Base-by-base conservation (phyloP, 192 early-diverging fungal genomes). In the Coemansia sp. region DNA sequence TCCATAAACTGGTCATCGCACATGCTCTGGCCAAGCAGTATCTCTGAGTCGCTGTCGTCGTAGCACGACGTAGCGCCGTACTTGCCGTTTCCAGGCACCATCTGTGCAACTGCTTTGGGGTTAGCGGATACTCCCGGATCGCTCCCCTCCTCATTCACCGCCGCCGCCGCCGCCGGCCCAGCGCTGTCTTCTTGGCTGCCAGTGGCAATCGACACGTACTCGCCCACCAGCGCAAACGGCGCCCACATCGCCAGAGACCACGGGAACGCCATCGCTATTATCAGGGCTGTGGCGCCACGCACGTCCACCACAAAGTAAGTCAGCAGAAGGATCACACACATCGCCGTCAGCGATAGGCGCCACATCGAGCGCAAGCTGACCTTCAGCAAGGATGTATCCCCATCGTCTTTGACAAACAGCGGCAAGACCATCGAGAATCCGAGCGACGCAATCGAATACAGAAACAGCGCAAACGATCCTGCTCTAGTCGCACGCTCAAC, bases 221-320 rank as follows among this genome's bases (percentile, higher is more conserved):
- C 92, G 26, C 94, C 94, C 2, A 98, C 84, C 66, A 98, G 84
- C 0, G 92, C 87, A 83, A 96, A 96, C 4, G 96, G 96, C 35
- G 94, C 86, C 96, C 96, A 98, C 75, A 91, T 73, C 16, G 88
- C 86, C 21, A 93, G 73, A 0, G 91, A 93, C 94, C 94, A 99
- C 1, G 93, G 84, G 21, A 97, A 86, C 42, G 95, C 94, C 66
- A 88, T 83, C 2, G 86, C 33, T 0, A 91, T 84, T 69, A 97
- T 84, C 5, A 94, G 62, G 3, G 82, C 52, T 0, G 89, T 91
- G 1, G 94, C 93, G 8, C 72, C 75, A 6, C 58, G 63, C 3
- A 91, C 84, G 5, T 75, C 75, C 23, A 76, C 52, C 2, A 94
- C 88, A 58, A 86, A 85, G 48, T 79, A 86, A 2, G 94, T 93